Conservation (phyloP, 345 rosid genomes). For the Limnanthes douglasii region DNA sequence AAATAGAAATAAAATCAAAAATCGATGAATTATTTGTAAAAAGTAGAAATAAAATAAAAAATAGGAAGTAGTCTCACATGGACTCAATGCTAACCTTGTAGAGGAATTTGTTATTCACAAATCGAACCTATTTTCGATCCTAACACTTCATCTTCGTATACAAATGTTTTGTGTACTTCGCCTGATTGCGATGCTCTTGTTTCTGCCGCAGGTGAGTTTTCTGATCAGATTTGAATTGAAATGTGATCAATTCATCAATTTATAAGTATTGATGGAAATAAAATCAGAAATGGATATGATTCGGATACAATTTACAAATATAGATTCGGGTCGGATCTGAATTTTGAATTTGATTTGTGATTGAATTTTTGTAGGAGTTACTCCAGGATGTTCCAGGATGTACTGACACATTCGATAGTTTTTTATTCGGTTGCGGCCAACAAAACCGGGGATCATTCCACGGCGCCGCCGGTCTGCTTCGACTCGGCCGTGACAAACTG, state of each 20-base stretch:
- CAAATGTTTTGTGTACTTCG: constrained; percentile 29
- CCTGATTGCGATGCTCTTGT: constrained; percentile 14
- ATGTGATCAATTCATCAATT: too few relatives aligned
- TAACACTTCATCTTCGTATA: constrained; percentile 16
- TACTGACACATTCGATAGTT: constrained; percentile 15
- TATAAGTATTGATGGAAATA: too few relatives aligned
- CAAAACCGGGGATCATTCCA: constrained; percentile 39
- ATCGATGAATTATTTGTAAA: too few relatives aligned
- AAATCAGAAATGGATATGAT: too few relatives aligned
- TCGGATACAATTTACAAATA: too few relatives aligned
- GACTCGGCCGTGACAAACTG: constrained; percentile 39
- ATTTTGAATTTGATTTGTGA: too few relatives aligned
- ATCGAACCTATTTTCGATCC: constrained; percentile 20
- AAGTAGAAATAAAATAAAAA: too few relatives aligned
- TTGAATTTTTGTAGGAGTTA: too few relatives aligned
- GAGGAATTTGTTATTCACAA: constrained; percentile 18
- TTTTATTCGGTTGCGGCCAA: constrained; percentile 53
- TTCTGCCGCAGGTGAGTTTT: too few relatives aligned
- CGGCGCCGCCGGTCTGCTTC: constrained; percentile 33
- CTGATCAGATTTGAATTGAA: too few relatives aligned
- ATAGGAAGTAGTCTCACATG: constrained; percentile 39
- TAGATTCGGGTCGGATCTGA: too few relatives aligned
- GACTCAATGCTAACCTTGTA: constrained; percentile 30
- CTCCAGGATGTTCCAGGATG: constrained; percentile 23
- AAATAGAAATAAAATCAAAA: too few relatives aligned